Conservation (phyloP, 2,329 filamentous ascomycete species). For the Neocucurbitaria cava region DNA sequence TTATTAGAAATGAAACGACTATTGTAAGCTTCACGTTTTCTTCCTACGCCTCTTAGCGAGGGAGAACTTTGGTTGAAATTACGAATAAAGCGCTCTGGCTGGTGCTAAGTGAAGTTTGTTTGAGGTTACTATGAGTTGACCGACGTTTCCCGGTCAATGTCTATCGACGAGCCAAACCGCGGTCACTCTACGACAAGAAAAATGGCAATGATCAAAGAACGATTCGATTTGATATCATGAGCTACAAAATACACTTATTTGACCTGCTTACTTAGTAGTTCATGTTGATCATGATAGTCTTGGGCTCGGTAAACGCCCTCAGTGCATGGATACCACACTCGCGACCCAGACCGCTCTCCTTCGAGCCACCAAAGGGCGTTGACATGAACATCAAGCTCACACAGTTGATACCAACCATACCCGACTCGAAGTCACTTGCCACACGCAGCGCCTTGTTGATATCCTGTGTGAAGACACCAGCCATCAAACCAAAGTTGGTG, state of each 20-base stretch:
- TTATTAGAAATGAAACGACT: background rate
- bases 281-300: slow-evolving; percentile 59
- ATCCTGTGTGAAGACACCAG: slow-evolving; percentile 50
- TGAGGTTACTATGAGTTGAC: too few relatives aligned
- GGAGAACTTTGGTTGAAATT: too few relatives aligned
- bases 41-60: too few relatives aligned
- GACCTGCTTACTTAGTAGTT: slow-evolving; percentile 28
- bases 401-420: slow-evolving; percentile 46
- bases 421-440: slow-evolving; percentile 41
- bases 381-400: slow-evolving; percentile 46
- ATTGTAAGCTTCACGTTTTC: too few relatives aligned
- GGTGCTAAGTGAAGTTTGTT: too few relatives aligned
- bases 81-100: too few relatives aligned
- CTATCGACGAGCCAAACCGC: too few relatives aligned
- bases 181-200: background rate
- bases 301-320: slow-evolving; percentile 58
- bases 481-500: slow-evolving; percentile 49
- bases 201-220: background rate
- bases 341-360: slow-evolving; percentile 58
- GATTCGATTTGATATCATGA: background rate
- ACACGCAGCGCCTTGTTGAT: slow-evolving; percentile 46
- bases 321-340: slow-evolving; percentile 59
- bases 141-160: background rate
- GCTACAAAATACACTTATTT: background rate
- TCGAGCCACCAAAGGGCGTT: slow-evolving; percentile 60